A percentile compares a stretch with the other conserved stretches of the same genome.
These are phyloP conservation scores for Exophiala spinifera DNA, from an alignment of 2,329 filamentous ascomycete species.

Conservation along the genomic window DNA sequence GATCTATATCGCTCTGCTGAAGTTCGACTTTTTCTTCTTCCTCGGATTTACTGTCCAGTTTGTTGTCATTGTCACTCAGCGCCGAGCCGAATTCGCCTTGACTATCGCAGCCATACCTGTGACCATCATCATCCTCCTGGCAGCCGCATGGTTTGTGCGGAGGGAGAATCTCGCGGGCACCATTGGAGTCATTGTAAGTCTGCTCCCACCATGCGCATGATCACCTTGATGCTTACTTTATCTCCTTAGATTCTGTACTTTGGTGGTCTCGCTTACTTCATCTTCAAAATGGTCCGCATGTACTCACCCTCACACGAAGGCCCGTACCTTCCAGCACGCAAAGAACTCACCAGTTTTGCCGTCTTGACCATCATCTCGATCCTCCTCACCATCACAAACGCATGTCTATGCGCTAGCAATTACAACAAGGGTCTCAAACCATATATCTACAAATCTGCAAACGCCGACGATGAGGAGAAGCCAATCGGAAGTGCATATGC, in stretches of 20 bases:
- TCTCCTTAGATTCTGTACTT: slow-evolving; percentile 67
- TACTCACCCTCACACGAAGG: slow-evolving; percentile 62
- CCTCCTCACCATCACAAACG: slow-evolving; percentile 81
- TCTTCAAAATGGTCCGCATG: slow-evolving; percentile 97
- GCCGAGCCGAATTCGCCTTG: slow-evolving; percentile 72
- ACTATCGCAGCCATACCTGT: slow-evolving; percentile 88
- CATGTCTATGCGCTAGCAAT: slow-evolving; percentile 82
- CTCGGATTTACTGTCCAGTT: slow-evolving; percentile 98
- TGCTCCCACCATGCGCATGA: neutral
- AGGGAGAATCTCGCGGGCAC: slow-evolving; percentile 79
- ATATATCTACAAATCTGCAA: slow-evolving; percentile 55
- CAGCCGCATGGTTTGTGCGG: slow-evolving; percentile 80
- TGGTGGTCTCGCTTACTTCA: slow-evolving; percentile 86
- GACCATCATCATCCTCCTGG: slow-evolving; percentile 82
- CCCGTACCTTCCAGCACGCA: slow-evolving; percentile 74
- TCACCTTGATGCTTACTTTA: slow-evolving; percentile 1
- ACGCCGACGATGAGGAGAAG: slow-evolving; percentile 23
- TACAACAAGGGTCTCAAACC: slow-evolving; percentile 87
- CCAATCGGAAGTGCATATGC: slow-evolving; percentile 25
- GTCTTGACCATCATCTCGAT: slow-evolving; percentile 88
- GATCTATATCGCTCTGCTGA: slow-evolving; percentile 95
- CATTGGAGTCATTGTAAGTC: slow-evolving; percentile 64
- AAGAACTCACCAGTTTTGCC: slow-evolving; percentile 87
- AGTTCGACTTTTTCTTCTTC: slow-evolving; percentile 99
- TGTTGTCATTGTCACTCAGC: slow-evolving; percentile 78